Base-by-base conservation (phyloP, 192 early-diverging fungal species). In the Podila horticola region DNA sequence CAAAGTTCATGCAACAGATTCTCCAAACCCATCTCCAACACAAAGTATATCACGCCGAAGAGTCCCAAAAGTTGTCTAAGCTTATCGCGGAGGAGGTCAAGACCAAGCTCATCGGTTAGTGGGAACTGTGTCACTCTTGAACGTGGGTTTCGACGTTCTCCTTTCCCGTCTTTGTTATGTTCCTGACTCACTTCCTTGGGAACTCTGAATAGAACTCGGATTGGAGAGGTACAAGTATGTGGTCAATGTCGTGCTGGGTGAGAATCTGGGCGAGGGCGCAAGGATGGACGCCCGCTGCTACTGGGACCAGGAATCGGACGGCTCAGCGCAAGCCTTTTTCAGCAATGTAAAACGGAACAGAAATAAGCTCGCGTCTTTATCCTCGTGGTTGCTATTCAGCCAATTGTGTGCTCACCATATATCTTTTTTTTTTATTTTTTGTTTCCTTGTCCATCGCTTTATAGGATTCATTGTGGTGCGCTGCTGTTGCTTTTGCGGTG, bases 271-370 rank as follows among this genome's bases (percentile, higher is more conserved):
- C 41, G 69, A 59, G 8, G 76, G 76, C 45, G 76, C 76, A 33
- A 67, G 76, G 55, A 81, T 81, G 76, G 76, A 81, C n/a, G 64
- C 76, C 2, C 76, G 71, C 22, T 81, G 76, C 60, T 67, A 81
- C 55, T 81, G 76, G 76, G 76, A 81, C 36, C 76, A 72, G 26
- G 76, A 81, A 72, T 81, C 76, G 2, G 76, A 81, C 52, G 76
- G 76, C 34, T 81, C 71, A 41, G 76, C 76, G n/a, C 76, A 81
- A 60, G 76, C 76, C 45, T 81, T 81, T 52, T 81, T 72, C 62
- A 66, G 70, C 5, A 81, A 81, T 29, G 76, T 81, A 67, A 72
- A 26, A 10, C 34, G 34, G 29, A 30, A 17, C n/a, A 55, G n/a
- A 55, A 55, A n/a, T 55, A 24, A 26, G n/a, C 17, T 55, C 24